Base-by-base conservation (phyloP, 768 basidiomycete species). In the Boletus coccyginus region DNA sequence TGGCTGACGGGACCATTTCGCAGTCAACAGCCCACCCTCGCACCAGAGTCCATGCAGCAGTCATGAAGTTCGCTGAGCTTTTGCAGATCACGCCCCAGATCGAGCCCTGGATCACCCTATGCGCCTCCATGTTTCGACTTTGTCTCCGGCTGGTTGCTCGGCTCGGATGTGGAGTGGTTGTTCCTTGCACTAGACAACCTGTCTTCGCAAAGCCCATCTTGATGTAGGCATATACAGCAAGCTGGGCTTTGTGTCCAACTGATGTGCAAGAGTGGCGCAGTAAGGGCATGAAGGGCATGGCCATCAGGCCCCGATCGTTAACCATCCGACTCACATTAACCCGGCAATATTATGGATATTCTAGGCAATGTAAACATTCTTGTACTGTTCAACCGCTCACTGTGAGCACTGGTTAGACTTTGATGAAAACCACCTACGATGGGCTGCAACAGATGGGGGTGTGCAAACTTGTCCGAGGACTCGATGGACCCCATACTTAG, bases 201-300 rank as follows among this genome's bases (percentile, higher is more conserved):
- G 46, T 47, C 52, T 46, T 58, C 52, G 52, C 60, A 62, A 65
- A 59, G 51, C 57, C 55, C 66, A 58, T 53, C 62, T 62, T 62
- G 59, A 50, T 50, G 56, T 59, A 62, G 38, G 44, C 19, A 27
- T 10, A 14, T 46, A 51, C 29, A 13, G 41, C 38, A 53, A 50
- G 66, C 24, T 16, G 50, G 13, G 46, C 35, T 55, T 36, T 62
- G 53, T 52, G 60, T 58, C 36, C 31, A 42, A 31, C 32, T 13
- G 62, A 52, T 32, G 21, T 31, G 14, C 46, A 29, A 39, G 44
- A 21, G 4, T 50, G 47, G 19, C 14, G 3, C 9, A 21, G 21
- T 33, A 38, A 27, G 21, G 16, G 16, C 8, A 12, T 5, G 24
- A 17, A 19, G 32, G 16, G 9, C 16, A 49, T 19, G 12, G 38